A percentile compares a stretch with the other conserved stretches of the same genome.
phyloP scores from a whole-genome alignment of 441 rosid species.

The Hypseocharis bilobata region DNA sequence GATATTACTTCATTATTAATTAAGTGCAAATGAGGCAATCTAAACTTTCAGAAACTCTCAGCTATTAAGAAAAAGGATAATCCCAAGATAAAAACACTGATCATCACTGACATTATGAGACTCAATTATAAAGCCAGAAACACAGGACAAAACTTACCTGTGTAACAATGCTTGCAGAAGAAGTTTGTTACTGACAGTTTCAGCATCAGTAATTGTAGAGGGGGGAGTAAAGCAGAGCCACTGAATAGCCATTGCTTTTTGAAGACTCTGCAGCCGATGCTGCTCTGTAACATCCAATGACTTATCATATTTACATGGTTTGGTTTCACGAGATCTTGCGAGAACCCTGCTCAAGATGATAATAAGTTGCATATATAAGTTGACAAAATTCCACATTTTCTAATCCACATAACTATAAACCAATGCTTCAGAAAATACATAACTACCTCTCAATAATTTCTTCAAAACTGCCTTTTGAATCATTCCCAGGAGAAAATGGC shows the following conservation, averaged over 20 bases:
- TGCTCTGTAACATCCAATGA: constrained; percentile 83
- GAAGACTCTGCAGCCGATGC: constrained; percentile 85
- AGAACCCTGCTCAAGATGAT: constrained; percentile 53
- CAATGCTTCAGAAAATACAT: constrained; percentile 17
- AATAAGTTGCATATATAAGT: constrained; percentile 15
- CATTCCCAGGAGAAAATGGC: constrained; percentile 65
- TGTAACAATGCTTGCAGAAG: constrained; percentile 71
- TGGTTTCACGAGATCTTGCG: constrained; percentile 81
- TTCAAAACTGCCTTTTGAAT: constrained; percentile 82
- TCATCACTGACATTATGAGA: neutral
- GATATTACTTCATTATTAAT: neutral
- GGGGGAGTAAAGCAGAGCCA: constrained; percentile 99
- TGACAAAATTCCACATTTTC: neutral
- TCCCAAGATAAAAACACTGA: neutral
- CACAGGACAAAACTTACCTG: constrained; percentile 42
- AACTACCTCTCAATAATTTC: constrained; percentile 86
- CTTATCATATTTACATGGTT: constrained; percentile 60
- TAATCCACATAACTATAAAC: constrained; percentile 14
- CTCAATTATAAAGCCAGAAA: neutral
- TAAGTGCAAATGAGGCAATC: neutral
- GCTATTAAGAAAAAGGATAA: too few relatives aligned
- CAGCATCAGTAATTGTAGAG: constrained; percentile 59
- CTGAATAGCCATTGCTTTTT: constrained; percentile 85
- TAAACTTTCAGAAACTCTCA: neutral
- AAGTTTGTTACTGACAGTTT: constrained; percentile 59